phyloP scores from a whole-genome alignment of 73 alveolate species.

The Tetrahymena elliotti region DNA sequence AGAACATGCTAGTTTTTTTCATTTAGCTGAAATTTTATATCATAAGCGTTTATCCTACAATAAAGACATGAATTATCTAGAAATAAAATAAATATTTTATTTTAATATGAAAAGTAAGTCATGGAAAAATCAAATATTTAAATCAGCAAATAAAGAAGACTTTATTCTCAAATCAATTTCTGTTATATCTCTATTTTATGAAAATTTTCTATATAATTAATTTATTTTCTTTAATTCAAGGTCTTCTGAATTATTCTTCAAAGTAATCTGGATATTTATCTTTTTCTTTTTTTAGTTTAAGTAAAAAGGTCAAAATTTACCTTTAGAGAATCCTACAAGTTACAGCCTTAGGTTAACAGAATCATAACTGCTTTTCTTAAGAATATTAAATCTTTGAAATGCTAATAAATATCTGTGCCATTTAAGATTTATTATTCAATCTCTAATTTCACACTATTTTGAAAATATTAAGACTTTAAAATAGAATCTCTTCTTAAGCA shows the following conservation, averaged over 20 bases:
- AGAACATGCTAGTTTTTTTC: too few relatives aligned
- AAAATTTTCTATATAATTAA: too few relatives aligned
- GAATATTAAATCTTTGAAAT: neutral
- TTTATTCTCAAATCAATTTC: neutral
- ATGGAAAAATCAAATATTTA: neutral
- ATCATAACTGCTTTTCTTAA: neutral
- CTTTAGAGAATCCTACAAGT: neutral
- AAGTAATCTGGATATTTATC: neutral
- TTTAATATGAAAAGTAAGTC: neutral
- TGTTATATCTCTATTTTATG: too few relatives aligned
- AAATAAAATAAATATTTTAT: too few relatives aligned
- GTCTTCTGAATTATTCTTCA: neutral
- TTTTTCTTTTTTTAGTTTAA: neutral
- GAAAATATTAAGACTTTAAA: too few relatives aligned
- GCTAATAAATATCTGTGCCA: neutral
- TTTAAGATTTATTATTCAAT: neutral
- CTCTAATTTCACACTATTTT: neutral
- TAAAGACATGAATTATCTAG: too few relatives aligned
- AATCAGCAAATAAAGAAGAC: neutral
- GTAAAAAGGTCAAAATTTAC: too few relatives aligned
- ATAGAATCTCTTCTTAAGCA: neutral
- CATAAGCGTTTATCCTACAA: too few relatives aligned
- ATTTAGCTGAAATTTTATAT: too few relatives aligned
- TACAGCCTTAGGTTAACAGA: neutral
- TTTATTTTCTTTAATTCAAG: too few relatives aligned